Conservation (phyloP, 371 early-diverging fungal genomes). For the Mortierella polycephala region DNA sequence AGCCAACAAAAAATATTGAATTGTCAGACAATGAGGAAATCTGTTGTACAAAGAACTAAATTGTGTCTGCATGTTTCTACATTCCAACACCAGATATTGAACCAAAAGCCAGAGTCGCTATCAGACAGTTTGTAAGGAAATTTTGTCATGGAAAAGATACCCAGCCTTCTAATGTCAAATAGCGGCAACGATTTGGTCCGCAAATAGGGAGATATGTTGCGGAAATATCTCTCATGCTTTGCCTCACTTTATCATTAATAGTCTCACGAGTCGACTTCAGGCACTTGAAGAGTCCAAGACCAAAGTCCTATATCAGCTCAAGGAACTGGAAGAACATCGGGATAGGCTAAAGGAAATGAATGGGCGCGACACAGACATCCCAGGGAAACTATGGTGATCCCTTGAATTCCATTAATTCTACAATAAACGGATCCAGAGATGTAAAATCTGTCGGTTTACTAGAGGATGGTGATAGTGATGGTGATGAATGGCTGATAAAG, state of each 20-base stretch:
- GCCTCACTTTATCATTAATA: background rate
- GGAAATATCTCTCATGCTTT: background rate
- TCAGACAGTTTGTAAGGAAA: slow-evolving; percentile 36
- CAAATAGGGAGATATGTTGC: too few species aligned
- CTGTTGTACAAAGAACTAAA: background rate
- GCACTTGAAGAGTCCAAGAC: slow-evolving; percentile 32
- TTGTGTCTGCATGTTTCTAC: background rate
- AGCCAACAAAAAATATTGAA: background rate
- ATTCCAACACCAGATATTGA: slow-evolving; percentile 9
- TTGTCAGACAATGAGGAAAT: too few species aligned
- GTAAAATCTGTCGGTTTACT: too few species aligned
- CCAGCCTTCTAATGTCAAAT: too few species aligned
- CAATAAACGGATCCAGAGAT: background rate
- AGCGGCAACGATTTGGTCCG: too few species aligned
- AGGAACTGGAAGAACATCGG: slow-evolving; percentile 38
- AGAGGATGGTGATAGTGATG: too few species aligned
- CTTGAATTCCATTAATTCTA: background rate
- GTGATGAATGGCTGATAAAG: too few species aligned
- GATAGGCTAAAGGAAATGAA: slow-evolving; percentile 15
- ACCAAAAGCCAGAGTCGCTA: slow-evolving; percentile 33
- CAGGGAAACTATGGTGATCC: slow-evolving; percentile 35
- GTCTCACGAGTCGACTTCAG: slow-evolving; percentile 26
- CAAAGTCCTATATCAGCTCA: slow-evolving; percentile 32
- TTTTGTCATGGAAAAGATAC: background rate
- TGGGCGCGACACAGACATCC: slow-evolving; percentile 29